Percentiles rank a stretch among this genome's conserved stretches.
These are phyloP conservation scores for Pseudocercospora crystallina DNA, from an alignment of 2,329 filamentous ascomycete species.

Conservation along the genomic window DNA sequence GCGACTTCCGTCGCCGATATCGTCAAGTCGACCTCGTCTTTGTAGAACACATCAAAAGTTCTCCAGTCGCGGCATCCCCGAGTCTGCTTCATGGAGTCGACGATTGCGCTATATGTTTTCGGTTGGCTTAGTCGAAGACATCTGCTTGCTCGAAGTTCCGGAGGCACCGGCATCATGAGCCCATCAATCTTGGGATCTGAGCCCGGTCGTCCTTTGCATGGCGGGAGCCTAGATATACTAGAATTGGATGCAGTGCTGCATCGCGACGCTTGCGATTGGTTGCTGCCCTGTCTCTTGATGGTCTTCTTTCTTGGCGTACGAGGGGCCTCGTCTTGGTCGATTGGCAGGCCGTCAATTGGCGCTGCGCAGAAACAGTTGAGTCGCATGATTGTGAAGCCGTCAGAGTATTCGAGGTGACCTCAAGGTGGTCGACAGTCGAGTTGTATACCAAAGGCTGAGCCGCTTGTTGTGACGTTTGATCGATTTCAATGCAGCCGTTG, in stretches of 20 bases:
- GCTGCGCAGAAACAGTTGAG: conserved; percentile 30
- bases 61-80: conserved; percentile 35
- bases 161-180: conserved; percentile 36
- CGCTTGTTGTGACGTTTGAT: conserved; percentile 14
- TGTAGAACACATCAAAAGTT: conserved; percentile 34
- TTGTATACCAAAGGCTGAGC: neutral
- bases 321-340: conserved; percentile 23
- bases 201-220: conserved; percentile 25
- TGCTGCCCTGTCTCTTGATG: conserved; percentile 26
- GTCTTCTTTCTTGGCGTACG: conserved; percentile 21
- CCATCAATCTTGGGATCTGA: conserved; percentile 34
- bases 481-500: conserved; percentile 6
- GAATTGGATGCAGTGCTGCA: conserved; percentile 30
- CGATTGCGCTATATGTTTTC: conserved; percentile 34
- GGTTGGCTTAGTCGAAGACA: conserved; percentile 35
- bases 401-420: neutral
- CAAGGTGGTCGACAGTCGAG: neutral
- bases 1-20: conserved; percentile 31
- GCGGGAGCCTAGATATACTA: conserved; percentile 34
- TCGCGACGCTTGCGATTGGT: conserved; percentile 27
- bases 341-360: conserved; percentile 12
- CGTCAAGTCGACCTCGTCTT: conserved; percentile 33
- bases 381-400: conserved; percentile 22
- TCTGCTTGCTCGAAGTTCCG: conserved; percentile 26
- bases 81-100: conserved; percentile 32